Conservation (phyloP, 345 rosid genomes). For the Moricandia moricandioides region DNA sequence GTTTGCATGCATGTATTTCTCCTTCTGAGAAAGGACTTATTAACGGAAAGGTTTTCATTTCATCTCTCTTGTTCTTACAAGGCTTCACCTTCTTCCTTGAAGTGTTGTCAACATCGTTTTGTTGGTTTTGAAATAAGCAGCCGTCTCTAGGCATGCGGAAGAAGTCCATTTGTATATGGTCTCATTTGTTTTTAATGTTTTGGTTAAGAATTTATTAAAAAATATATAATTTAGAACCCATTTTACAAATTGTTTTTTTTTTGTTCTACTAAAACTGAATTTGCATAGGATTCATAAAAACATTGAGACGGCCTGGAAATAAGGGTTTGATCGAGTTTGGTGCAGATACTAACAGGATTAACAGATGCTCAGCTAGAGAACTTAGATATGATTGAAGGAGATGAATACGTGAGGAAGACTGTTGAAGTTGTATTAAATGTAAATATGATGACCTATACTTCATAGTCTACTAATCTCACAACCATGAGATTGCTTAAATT, state of each 20-base stretch:
- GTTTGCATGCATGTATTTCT: conserved; percentile 80
- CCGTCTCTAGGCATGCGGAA: no score
- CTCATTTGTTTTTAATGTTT: no score
- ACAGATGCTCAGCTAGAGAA: conserved; percentile 56
- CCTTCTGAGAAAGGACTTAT: conserved; percentile 49
- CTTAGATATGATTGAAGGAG: conserved; percentile 72
- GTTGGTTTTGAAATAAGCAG: neutral
- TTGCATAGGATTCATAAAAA: no score
- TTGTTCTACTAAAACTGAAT: no score
- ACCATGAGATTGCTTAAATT: neutral
- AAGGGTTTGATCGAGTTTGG: neutral
- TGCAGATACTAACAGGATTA: conserved; percentile 67
- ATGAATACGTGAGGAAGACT: conserved; percentile 58
- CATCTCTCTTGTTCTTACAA: neutral
- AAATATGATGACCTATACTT: no score
- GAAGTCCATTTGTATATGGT: no score
- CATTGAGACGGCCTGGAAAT: no score
- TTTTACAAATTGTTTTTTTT: no score
- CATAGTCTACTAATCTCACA: neutral
- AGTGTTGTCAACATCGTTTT: neutral
- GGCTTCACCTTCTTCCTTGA: neutral
- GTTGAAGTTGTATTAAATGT: conserved; percentile 63
- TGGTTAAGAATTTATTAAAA: no score
- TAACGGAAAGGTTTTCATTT: conserved; percentile 51
- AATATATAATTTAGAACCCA: no score